Base-by-base conservation (phyloP, 2,329 filamentous ascomycete genomes). In the Colletotrichum sp. region DNA sequence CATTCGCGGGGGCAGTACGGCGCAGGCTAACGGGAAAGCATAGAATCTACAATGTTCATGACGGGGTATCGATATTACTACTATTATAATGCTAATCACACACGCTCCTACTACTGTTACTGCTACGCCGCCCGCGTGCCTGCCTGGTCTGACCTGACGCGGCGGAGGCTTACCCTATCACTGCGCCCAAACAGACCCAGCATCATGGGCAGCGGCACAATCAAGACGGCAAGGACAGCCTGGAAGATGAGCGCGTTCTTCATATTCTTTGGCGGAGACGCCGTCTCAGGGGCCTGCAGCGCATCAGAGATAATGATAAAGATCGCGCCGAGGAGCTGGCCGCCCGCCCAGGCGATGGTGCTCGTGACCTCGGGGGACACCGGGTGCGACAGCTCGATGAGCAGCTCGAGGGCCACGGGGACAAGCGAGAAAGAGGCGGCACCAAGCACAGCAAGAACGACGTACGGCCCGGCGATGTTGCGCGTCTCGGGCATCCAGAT, bases 351-450 rank as follows among this genome's bases (percentile, higher is more conserved):
- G 81, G 94, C 95, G 27, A 98, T 88, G 32, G 95, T 95, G 77
- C 92, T 95, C 1, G 95, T 95, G 61, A 98, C 91, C 85, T 98
- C 96, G 0, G 97, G 96, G 55, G 92, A 93, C 30, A 98, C 92
- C 0, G 97, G 97, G 81, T 97, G 95, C 7, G 94, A 96, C 75
- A 98, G 90, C 83, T 99, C 95, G 68, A 95, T 95, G 19, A 98
- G 88, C 80, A 94, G 96, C 85, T 99, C 97, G 66, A 99, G 90
- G 8, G 93, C 94, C 49, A 98, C 91, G 5, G 97, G 97, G 1
- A 99, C 89, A 5, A 99, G 87, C 25, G 90, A 90, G 85, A 99
- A 99, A 12, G 90, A 93, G 0, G 95, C 87, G 2, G 95, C 96
- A 61, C 97, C 97, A 5, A 98, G 88, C 19, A 98, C 77, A 4